Percentiles rank a stretch among this genome's conserved stretches.
Evolutionary conservation across 331 rosid genomes (phyloP).

Genomic region (Ulmus americana): DNA sequence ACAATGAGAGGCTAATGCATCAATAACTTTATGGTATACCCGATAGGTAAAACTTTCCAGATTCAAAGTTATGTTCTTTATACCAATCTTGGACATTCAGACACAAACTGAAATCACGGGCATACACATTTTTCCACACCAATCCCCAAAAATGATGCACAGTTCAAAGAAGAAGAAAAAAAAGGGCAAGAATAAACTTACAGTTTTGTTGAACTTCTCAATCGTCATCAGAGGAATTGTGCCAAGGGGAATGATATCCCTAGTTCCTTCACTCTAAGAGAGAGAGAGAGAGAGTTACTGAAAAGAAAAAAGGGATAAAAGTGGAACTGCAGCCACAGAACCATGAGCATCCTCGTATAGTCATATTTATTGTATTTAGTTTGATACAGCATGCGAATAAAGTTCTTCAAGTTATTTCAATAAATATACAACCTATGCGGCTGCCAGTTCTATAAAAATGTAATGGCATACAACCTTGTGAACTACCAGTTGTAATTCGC

Average conservation of each 20-base stretch:
- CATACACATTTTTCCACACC: no score
- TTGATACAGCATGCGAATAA: background rate
- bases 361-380: background rate
- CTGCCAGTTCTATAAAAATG: background rate
- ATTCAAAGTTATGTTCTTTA: no score
- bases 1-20: no score
- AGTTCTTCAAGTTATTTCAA: background rate
- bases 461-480: background rate
- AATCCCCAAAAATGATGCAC: no score
- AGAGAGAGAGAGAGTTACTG: constrained; percentile 10
- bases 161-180: background rate
- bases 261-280: constrained; percentile 77
- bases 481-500: background rate
- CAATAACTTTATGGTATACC: no score
- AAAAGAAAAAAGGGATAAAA: background rate
- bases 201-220: constrained; percentile 77
- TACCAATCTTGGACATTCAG: background rate
- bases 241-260: constrained; percentile 72
- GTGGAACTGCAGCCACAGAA: no score
- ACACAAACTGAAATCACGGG: background rate
- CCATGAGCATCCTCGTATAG: background rate
- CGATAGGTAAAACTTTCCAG: no score
- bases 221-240: constrained; percentile 81
- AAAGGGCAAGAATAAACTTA: constrained; percentile 35
- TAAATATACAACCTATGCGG: background rate